phyloP scores from a whole-genome alignment of 2,329 filamentous ascomycete genomes.

The Aspergillus udagawae region DNA sequence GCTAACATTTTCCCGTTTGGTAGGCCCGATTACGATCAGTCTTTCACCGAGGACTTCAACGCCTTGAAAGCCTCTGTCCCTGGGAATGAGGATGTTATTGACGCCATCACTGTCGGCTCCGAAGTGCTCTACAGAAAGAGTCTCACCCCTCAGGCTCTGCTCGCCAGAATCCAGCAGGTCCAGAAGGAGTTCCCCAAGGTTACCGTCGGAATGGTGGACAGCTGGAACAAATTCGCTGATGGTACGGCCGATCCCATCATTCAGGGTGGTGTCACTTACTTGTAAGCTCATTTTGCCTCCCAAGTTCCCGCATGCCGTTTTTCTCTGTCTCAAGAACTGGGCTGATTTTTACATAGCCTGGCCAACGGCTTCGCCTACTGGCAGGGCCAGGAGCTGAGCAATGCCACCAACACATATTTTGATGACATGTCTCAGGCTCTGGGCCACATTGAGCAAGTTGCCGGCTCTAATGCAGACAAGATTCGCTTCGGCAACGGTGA shows the following conservation, averaged over 20 bases:
- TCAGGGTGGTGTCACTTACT: constrained; percentile 55
- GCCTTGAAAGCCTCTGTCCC: constrained; percentile 48
- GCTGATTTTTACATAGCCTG: constrained; percentile 38
- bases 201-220: constrained; percentile 65
- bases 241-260: constrained; percentile 64
- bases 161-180: constrained; percentile 59
- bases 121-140: constrained; percentile 67
- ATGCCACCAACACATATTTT: constrained; percentile 61
- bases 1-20: constrained; percentile 4
- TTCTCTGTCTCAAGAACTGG: neutral
- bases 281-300: constrained; percentile 36
- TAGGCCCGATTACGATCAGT: constrained; percentile 60
- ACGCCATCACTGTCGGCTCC: constrained; percentile 67
- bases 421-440: constrained; percentile 64
- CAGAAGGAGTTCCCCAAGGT: constrained; percentile 53
- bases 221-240: constrained; percentile 68
- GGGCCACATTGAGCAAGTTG: constrained; percentile 57
- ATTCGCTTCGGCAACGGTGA: constrained; percentile 68
- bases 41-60: constrained; percentile 57
- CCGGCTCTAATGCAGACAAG: constrained; percentile 48
- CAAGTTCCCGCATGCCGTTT: too few relatives aligned
- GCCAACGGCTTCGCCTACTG: constrained; percentile 71
- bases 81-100: constrained; percentile 55
- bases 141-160: constrained; percentile 58
- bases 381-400: constrained; percentile 58